Base-by-base conservation (phyloP, 2,329 filamentous ascomycete species). In the Fusarium sp. region DNA sequence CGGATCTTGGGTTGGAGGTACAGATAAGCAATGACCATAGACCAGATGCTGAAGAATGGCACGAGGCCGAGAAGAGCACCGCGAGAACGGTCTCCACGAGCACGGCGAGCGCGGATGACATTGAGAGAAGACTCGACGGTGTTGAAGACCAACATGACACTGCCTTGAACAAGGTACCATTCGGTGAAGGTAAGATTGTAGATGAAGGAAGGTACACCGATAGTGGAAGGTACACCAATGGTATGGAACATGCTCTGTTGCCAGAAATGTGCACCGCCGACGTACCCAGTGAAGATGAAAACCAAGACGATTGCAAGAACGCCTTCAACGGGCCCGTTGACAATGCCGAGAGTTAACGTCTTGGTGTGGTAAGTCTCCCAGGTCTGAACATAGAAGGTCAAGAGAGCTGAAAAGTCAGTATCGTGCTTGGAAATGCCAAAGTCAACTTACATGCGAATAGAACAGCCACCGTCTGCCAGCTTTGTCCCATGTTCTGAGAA, bases 281-380 rank as follows among this genome's bases (percentile, higher is more conserved):
- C 88, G 78, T 89, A 89, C 51, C 92, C 95, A 7, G 96, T 98
- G 68, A 97, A 83, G 37, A 89, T 88, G 80, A 96, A 98, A 63
- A 99, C 90, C 58, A 87, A 78, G 74, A 93, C 91, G 21, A 99
- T 86, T 42, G 93, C 94, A 48, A 98, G 82, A 58, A 99, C 91
- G 53, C 96, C 96, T 81, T 99, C 96, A 39, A 99, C 96, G 6
- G 96, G 96, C 1, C 96, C 96, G 70, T 95, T 98, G 71, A 99
- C 86, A 67, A 98, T 84, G 62, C 96, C 96, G 8, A 99, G 88
- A 3, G 94, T 98, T 49, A 99, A 88, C 5, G 94, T 96, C 80
- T 98, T 94, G 53, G 96, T 99, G 82, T 98, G 95, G 82, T 98
- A 99, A 80, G 98, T 96, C 77, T 99, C 96, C 96, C 96, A 99